Evolutionary conservation across 2,329 filamentous ascomycete species (phyloP).

Genomic region (Coniochaeta ligniaria): DNA sequence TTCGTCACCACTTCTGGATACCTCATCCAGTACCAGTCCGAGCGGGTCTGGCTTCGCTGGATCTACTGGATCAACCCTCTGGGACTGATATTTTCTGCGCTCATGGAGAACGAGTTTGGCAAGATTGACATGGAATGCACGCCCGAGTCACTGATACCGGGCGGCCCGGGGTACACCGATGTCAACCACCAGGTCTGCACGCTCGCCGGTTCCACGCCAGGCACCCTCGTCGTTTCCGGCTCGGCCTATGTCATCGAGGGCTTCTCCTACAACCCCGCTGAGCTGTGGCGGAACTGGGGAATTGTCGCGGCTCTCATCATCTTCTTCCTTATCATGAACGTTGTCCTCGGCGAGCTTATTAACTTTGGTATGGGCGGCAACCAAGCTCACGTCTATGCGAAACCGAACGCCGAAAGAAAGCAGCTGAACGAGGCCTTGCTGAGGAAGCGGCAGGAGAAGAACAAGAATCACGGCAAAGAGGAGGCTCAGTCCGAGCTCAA

Average conservation of each 20-base stretch:
- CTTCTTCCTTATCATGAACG: constrained; percentile 69
- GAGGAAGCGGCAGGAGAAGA: constrained; percentile 50
- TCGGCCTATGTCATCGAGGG: constrained; percentile 59
- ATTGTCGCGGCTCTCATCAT: constrained; percentile 72
- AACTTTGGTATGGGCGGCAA: constrained; percentile 77
- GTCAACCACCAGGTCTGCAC: constrained; percentile 77
- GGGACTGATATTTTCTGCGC: constrained; percentile 64
- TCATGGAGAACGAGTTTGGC: constrained; percentile 86
- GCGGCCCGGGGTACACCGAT: constrained; percentile 61
- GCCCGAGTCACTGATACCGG: constrained; percentile 60
- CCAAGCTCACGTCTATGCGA: constrained; percentile 68
- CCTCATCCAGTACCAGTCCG: constrained; percentile 69
- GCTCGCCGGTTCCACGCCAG: constrained; percentile 61
- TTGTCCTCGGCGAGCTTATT: constrained; percentile 70
- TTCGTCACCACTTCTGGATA: constrained; percentile 79
- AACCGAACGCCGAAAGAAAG: constrained; percentile 60
- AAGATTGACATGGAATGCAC: constrained; percentile 63
- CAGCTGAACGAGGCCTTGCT: constrained; percentile 56
- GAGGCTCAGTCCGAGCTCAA: constrained; percentile 38
- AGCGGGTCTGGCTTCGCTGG: constrained; percentile 78
- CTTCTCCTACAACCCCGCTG: constrained; percentile 58
- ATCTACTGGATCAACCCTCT: constrained; percentile 72
- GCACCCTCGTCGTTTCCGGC: constrained; percentile 57
- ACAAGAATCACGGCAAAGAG: constrained; percentile 36
- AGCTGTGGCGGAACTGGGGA: constrained; percentile 79